These are phyloP conservation scores for Prasinococcaceae sp. DNA, from an alignment of 139 green algal species.

Conservation along the genomic window DNA sequence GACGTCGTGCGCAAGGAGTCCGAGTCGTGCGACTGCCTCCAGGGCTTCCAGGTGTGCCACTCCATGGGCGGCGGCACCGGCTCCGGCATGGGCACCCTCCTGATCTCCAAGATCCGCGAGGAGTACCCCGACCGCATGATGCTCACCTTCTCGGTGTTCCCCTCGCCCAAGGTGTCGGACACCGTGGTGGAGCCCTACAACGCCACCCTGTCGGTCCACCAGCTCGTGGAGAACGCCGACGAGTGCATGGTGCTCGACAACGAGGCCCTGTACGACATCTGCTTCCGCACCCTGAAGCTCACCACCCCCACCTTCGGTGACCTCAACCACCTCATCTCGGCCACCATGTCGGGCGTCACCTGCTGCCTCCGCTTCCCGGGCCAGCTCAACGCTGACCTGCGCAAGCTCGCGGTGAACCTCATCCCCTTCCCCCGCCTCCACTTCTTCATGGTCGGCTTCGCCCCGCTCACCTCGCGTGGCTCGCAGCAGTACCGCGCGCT, in stretches of 20 bases:
- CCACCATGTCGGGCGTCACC: conserved; percentile 98
- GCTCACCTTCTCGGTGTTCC: conserved; percentile 93
- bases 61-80: conserved; percentile 85
- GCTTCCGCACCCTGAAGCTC: conserved; percentile 98
- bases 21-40: conserved; percentile 94
- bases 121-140: conserved; percentile 97
- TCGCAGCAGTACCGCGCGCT: conserved; percentile 88
- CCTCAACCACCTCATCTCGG: conserved; percentile 92
- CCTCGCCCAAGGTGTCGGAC: conserved; percentile 95
- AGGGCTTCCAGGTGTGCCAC: conserved; percentile 87
- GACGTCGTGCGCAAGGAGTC: conserved; percentile 98
- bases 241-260: conserved; percentile 97
- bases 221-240: conserved; percentile 96
- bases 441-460: conserved; percentile 99
- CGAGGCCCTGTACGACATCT: conserved; percentile 97
- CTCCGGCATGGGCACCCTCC: conserved; percentile 89
- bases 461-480: conserved; percentile 84
- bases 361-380: conserved; percentile 99
- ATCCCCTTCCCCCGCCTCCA: conserved; percentile 98
- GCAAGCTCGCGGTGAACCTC: conserved; percentile 98
- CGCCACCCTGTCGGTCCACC: conserved; percentile 93
- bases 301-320: conserved; percentile 83
- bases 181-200: conserved; percentile 99
- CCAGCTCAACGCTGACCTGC: conserved; percentile 96
- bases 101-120: conserved; percentile 93